Percentiles rank a stretch among this genome's conserved stretches.
These are phyloP conservation scores for Fusarium begoniae DNA, from an alignment of 2,329 filamentous ascomycete genomes.

Conservation along the genomic window DNA sequence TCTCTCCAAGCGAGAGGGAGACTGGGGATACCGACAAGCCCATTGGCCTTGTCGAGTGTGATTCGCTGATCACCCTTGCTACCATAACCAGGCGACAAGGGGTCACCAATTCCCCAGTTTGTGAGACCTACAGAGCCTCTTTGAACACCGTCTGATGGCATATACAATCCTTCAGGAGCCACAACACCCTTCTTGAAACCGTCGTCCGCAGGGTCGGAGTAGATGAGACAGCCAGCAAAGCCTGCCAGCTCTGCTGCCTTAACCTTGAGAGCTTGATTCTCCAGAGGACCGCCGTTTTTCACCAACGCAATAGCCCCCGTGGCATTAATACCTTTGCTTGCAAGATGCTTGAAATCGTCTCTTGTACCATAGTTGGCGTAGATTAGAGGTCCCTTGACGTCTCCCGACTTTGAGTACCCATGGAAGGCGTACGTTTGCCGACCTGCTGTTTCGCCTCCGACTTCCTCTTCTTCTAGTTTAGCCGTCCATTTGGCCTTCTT, in stretches of 20 bases:
- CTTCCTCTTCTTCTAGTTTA: constrained; percentile 79
- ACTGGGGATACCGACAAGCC: constrained; percentile 85
- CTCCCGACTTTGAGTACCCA: constrained; percentile 85
- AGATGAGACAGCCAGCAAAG: constrained; percentile 87
- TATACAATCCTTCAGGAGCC: constrained; percentile 80
- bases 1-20: constrained; percentile 91
- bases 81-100: constrained; percentile 89
- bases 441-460: constrained; percentile 68
- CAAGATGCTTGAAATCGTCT: constrained; percentile 80
- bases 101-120: constrained; percentile 87
- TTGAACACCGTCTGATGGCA: constrained; percentile 85
- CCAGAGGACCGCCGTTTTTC: constrained; percentile 78
- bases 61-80: constrained; percentile 74
- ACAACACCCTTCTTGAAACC: constrained; percentile 78
- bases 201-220: constrained; percentile 88
- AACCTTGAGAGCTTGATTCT: constrained; percentile 81
- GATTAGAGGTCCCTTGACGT: constrained; percentile 85
- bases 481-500: constrained; percentile 77
- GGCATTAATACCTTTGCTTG: constrained; percentile 75
- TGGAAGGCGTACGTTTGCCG: constrained; percentile 85
- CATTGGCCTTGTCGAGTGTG: constrained; percentile 73
- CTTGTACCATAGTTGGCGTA: constrained; percentile 93
- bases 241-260: constrained; percentile 90
- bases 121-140: constrained; percentile 82
- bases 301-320: constrained; percentile 87